These are phyloP conservation scores for Phytophthora podocarpi DNA, from an alignment of 352 stramenopile species.

Conservation along the genomic window DNA sequence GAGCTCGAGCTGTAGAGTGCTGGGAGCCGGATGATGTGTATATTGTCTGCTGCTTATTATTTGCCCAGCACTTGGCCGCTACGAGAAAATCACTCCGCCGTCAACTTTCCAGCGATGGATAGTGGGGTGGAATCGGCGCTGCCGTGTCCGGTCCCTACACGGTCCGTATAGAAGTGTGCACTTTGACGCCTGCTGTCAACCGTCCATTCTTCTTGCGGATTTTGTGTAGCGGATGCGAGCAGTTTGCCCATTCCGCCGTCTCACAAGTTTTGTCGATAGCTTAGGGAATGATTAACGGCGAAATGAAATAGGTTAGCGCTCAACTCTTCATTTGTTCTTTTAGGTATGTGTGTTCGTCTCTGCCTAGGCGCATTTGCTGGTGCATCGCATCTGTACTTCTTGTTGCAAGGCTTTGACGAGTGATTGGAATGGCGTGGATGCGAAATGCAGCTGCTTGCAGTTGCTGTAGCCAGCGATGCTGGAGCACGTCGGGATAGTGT, in stretches of 20 bases:
- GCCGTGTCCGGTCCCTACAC: conserved; percentile 24
- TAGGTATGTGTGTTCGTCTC: conserved; percentile 5
- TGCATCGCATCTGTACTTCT: conserved; percentile 17
- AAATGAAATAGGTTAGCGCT: conserved; percentile 47
- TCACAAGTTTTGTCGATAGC: conserved; percentile 33
- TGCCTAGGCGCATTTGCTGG: conserved; percentile 1
- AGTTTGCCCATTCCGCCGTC: conserved; percentile 39
- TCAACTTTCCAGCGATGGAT: conserved; percentile 38
- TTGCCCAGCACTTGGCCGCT: conserved; percentile 37
- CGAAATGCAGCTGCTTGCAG: background rate
- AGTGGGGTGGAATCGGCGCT: conserved; percentile 41
- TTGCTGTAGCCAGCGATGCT: too few relatives aligned
- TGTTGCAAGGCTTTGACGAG: conserved; percentile 11
- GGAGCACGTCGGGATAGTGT: background rate
- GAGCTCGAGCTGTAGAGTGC: conserved; percentile 74
- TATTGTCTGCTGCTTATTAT: conserved; percentile 49
- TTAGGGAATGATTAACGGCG: conserved; percentile 34
- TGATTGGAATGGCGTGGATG: background rate
- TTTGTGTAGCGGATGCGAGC: conserved; percentile 21
- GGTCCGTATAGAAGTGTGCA: conserved; percentile 33
- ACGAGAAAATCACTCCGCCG: conserved; percentile 27
- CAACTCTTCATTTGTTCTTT: background rate
- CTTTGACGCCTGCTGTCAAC: conserved; percentile 45
- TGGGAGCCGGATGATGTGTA: conserved; percentile 34
- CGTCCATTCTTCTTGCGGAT: conserved; percentile 42